These are phyloP conservation scores for Plasmodium gonderi DNA, from an alignment of 169 alveolate genomes.

Conservation along the genomic window DNA sequence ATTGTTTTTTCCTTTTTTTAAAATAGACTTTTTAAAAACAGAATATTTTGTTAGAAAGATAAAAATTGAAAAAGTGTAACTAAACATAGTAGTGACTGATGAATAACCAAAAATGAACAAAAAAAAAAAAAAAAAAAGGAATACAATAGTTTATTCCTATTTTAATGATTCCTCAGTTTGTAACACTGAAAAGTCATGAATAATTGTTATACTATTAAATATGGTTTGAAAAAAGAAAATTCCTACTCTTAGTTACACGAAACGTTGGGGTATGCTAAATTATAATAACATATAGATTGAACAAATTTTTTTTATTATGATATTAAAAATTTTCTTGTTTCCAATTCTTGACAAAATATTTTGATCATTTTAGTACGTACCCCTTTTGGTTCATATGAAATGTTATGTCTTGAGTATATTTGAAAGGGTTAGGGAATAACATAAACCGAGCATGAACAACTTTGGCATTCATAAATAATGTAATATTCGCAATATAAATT, in stretches of 20 bases:
- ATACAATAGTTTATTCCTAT: neutral
- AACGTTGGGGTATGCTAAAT: neutral
- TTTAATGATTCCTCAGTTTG: neutral
- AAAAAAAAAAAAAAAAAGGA: neutral
- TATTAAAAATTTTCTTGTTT: too few species aligned
- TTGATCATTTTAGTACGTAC: neutral
- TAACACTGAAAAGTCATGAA: neutral
- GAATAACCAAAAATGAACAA: neutral
- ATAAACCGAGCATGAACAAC: constrained; percentile 69
- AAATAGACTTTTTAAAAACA: neutral
- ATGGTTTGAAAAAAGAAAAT: neutral
- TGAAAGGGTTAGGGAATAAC: constrained; percentile 16
- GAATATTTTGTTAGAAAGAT: neutral
- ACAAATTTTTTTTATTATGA: too few species aligned
- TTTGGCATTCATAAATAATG: constrained; percentile 44
- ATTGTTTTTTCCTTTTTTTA: neutral
- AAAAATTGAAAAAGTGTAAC: constrained; percentile 1
- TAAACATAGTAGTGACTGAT: neutral
- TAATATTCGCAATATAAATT: constrained; percentile 55
- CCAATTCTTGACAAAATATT: neutral
- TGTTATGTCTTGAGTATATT: neutral
- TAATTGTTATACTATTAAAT: neutral
- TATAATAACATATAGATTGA: neutral
- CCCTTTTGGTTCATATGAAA: neutral
- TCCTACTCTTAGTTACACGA: neutral